These are phyloP conservation scores for Neofusicoccum ribis DNA, from an alignment of 2,329 filamentous ascomycete genomes.

Conservation along the genomic window DNA sequence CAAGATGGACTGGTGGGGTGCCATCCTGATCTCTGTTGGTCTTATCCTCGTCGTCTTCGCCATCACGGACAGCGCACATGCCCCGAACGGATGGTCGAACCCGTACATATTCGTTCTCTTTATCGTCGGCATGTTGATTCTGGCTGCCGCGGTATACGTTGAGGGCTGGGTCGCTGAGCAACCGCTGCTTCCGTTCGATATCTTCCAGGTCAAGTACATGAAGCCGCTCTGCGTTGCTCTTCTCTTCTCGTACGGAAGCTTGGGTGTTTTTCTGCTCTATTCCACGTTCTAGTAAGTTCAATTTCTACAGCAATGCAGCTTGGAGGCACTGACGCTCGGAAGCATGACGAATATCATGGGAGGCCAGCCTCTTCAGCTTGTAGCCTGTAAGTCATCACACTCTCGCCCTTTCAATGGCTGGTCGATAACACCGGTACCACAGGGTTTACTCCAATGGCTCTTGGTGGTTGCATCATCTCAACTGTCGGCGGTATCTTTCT, in stretches of 20 bases:
- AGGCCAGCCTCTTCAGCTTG: slow-evolving; percentile 61
- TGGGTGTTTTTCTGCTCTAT: slow-evolving; percentile 70
- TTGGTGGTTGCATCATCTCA: slow-evolving; percentile 67
- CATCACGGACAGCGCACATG: slow-evolving; percentile 67
- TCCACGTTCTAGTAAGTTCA: slow-evolving; percentile 63
- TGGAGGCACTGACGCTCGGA: not conserved
- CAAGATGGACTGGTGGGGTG: slow-evolving; percentile 70
- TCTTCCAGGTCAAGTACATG: slow-evolving; percentile 69
- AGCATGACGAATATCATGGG: slow-evolving; percentile 63
- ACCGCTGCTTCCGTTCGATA: slow-evolving; percentile 65
- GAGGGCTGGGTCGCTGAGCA: slow-evolving; percentile 67
- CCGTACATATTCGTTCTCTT: slow-evolving; percentile 67
- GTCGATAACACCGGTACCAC: not conserved
- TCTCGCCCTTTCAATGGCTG: no score
- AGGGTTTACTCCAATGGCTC: slow-evolving; percentile 62
- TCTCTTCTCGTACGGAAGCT: slow-evolving; percentile 66
- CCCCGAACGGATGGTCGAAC: slow-evolving; percentile 64
- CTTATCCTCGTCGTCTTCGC: slow-evolving; percentile 71
- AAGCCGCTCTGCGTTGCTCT: slow-evolving; percentile 60
- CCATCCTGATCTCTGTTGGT: slow-evolving; percentile 61
- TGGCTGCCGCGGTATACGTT: slow-evolving; percentile 62
- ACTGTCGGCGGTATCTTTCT: slow-evolving; percentile 65
- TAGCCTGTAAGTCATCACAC: slow-evolving; percentile 54
- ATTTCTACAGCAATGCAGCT: not conserved
- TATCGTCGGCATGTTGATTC: slow-evolving; percentile 57